Conservation (phyloP, 352 stramenopile species). For the Globisporangium carolinianum region DNA sequence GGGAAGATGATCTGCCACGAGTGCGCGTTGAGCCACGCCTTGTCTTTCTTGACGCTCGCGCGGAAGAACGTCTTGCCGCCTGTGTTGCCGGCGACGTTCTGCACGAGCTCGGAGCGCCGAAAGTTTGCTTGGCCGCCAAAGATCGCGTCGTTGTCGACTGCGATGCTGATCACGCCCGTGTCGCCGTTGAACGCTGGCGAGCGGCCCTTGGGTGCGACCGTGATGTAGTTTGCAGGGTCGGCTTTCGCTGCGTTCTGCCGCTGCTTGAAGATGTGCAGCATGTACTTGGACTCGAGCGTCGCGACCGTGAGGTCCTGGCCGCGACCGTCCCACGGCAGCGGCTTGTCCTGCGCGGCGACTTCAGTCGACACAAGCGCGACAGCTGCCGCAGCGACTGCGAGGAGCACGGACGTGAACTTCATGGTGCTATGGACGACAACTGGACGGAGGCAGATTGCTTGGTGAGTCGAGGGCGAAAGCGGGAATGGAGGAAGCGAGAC, state of each 20-base stretch:
- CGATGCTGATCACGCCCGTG: conserved; percentile 49
- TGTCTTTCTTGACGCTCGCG: conserved; percentile 41
- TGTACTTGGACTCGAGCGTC: conserved; percentile 47
- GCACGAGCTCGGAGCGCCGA: conserved; percentile 59
- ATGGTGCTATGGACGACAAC: neutral
- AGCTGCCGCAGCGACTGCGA: conserved; percentile 9
- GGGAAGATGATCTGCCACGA: conserved; percentile 57
- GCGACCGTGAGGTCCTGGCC: conserved; percentile 42
- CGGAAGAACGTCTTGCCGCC: conserved; percentile 53
- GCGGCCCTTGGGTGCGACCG: conserved; percentile 23
- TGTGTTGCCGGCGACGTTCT: conserved; percentile 23
- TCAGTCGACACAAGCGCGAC: conserved; percentile 8
- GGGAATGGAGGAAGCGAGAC: too few species aligned
- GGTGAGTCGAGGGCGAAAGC: neutral
- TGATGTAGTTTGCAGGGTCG: conserved; percentile 44
- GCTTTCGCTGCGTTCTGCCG: conserved; percentile 32
- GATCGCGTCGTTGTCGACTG: conserved; percentile 36
- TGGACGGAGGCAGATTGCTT: neutral
- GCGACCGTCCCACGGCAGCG: conserved; percentile 52
- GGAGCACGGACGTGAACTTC: conserved; percentile 13
- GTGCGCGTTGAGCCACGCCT: conserved; percentile 41
- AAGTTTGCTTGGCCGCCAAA: conserved; percentile 57
- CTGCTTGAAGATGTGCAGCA: conserved; percentile 62
- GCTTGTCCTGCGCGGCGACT: conserved; percentile 14
- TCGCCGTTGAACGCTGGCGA: conserved; percentile 52